These are phyloP conservation scores for Zangia roseola DNA, from an alignment of 768 basidiomycete species.

Conservation along the genomic window DNA sequence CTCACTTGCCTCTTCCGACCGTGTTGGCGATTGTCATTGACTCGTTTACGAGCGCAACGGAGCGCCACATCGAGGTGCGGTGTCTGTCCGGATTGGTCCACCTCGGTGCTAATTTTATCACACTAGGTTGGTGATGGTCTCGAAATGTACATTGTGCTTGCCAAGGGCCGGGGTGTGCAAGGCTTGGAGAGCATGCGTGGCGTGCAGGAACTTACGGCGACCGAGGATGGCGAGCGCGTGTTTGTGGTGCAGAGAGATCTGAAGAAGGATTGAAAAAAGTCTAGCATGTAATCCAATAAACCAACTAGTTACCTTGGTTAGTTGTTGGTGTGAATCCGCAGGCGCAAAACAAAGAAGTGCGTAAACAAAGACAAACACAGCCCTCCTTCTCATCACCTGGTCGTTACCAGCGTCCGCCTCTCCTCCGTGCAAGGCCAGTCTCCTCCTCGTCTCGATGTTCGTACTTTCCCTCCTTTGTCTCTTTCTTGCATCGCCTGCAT, in stretches of 20 bases:
- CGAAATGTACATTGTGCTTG: conserved; percentile 86
- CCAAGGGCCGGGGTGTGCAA: conserved; percentile 61
- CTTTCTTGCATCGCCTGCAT: conserved; percentile 27
- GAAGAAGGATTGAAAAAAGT: conserved; percentile 77
- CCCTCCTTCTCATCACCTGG: conserved; percentile 25
- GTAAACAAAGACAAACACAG: conserved; percentile 28
- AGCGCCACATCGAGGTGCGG: conserved; percentile 99
- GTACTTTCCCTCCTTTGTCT: conserved; percentile 24
- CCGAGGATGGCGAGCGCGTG: conserved; percentile 66
- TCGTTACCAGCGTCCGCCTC: conserved; percentile 26
- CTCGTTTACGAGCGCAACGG: conserved; percentile 95
- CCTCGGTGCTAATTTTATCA: conserved; percentile 4
- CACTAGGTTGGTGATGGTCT: conserved; percentile 89
- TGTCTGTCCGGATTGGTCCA: no score
- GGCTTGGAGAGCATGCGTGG: conserved; percentile 56
- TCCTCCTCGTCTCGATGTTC: conserved; percentile 17
- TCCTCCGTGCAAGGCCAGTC: conserved; percentile 4
- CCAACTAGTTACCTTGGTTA: no score
- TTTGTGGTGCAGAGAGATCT: conserved; percentile 76
- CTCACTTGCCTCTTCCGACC: conserved; percentile 74
- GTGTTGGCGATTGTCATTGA: conserved; percentile 90
- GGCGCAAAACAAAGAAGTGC: conserved; percentile 2
- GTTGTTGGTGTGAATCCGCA: background rate
- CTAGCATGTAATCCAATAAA: no score
- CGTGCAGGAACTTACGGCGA: conserved; percentile 60